A percentile compares a stretch with the other conserved stretches of the same genome.
Evolutionary conservation across 768 basidiomycete species (phyloP).

Genomic region (Crassisporium funariophilum): DNA sequence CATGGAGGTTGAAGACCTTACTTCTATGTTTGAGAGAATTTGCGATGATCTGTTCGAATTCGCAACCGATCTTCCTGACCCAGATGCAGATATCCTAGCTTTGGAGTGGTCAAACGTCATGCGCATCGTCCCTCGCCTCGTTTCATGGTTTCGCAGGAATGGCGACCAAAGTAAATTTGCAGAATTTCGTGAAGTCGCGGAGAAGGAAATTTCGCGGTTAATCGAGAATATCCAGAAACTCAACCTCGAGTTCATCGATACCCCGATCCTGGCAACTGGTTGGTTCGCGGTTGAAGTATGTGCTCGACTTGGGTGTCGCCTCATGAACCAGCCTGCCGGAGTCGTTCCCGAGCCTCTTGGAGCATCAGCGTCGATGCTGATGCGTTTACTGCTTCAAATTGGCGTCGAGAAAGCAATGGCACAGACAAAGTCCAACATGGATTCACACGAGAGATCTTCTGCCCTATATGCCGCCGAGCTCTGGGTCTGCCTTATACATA

Average conservation of each 20-base stretch:
- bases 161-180: conserved; percentile 33
- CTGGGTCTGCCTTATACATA: conserved; percentile 75
- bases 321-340: conserved; percentile 15
- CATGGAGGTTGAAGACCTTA: conserved; percentile 47
- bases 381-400: conserved; percentile 52
- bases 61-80: conserved; percentile 38
- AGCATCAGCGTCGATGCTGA: conserved; percentile 39
- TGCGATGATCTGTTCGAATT: conserved; percentile 46
- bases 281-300: conserved; percentile 71
- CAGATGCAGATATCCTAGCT: conserved; percentile 27
- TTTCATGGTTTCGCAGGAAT: conserved; percentile 46
- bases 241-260: conserved; percentile 34
- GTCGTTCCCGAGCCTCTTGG: conserved; percentile 18
- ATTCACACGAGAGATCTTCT: conserved; percentile 38
- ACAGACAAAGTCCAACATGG: conserved; percentile 35
- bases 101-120: conserved; percentile 43
- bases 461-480: conserved; percentile 55
- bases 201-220: conserved; percentile 39
- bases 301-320: conserved; percentile 38
- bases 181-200: conserved; percentile 33
- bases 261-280: conserved; percentile 43
- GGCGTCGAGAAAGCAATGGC: conserved; percentile 52
- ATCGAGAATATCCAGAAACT: conserved; percentile 40
- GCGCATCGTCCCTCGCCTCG: conserved; percentile 43
- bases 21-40: conserved; percentile 44